Conservation (phyloP, 768 basidiomycete genomes). For the Botryobasidium botryosum region DNA sequence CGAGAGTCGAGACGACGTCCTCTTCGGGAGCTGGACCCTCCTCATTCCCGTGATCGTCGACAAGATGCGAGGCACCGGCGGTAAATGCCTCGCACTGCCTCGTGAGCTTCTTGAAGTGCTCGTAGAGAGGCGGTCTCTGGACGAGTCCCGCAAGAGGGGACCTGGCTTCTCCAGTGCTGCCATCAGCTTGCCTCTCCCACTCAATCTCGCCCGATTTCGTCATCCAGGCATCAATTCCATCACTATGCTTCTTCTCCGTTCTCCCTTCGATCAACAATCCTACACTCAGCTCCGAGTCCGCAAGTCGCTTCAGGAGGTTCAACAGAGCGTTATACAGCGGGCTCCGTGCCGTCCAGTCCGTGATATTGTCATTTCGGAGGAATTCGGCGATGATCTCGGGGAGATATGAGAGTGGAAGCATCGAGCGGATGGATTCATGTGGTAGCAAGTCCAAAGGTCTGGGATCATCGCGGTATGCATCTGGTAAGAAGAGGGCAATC, state of each 20-base stretch:
- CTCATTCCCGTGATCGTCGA: conserved; percentile 11
- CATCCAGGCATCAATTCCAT: conserved; percentile 34
- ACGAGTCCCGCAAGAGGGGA: conserved; percentile 14
- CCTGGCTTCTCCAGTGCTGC: conserved; percentile 11
- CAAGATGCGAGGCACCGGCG: conserved; percentile 23
- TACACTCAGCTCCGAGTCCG: conserved; percentile 35
- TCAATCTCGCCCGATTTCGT: conserved; percentile 28
- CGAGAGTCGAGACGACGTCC: conserved; percentile 25
- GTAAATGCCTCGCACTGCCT: conserved; percentile 36
- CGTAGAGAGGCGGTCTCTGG: conserved; percentile 27
- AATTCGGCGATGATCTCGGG: conserved; percentile 29
- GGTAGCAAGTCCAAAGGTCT: conserved; percentile 27
- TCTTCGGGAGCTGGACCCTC: conserved; percentile 22
- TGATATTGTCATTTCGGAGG: conserved; percentile 38
- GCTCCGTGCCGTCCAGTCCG: conserved; percentile 33
- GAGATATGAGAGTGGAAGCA: conserved; percentile 30
- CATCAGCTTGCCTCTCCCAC: conserved; percentile 21
- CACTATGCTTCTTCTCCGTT: conserved; percentile 24
- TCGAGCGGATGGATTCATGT: conserved; percentile 27
- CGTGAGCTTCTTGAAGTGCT: conserved; percentile 35
- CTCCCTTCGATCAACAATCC: conserved; percentile 27
- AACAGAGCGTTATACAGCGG: conserved; percentile 34
- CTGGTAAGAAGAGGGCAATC: too few relatives aligned
- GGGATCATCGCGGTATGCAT: too few relatives aligned
- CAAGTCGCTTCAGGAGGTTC: conserved; percentile 29